Conservation (phyloP, 2,329 filamentous ascomycete species). For the Blastomyces emzantsi region DNA sequence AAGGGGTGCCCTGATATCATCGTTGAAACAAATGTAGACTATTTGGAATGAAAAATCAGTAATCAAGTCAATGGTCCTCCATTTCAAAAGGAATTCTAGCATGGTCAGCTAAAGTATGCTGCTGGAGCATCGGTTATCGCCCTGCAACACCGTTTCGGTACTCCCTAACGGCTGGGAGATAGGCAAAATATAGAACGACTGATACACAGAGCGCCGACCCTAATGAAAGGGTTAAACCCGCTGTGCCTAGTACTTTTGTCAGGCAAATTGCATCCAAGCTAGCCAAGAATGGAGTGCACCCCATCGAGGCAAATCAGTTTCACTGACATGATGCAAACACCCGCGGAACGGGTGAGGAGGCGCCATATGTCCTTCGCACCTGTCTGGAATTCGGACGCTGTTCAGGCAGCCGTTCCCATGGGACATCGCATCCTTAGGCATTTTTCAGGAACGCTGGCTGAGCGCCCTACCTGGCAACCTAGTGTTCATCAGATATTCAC, state of each 20-base stretch:
- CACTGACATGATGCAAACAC: constrained; percentile 12
- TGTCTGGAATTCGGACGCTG: constrained; percentile 9
- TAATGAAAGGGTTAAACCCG: constrained; percentile 2
- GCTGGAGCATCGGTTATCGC: neutral
- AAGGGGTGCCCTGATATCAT: constrained; percentile 2
- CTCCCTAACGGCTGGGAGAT: constrained; percentile 3
- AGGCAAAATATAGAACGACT: neutral
- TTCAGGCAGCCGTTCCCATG: constrained; percentile 9
- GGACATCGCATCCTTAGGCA: neutral
- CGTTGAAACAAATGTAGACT: neutral
- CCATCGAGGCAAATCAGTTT: constrained; percentile 13
- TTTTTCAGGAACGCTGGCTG: neutral
- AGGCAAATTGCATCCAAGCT: constrained; percentile 8
- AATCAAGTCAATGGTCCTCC: neutral
- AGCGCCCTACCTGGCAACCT: neutral
- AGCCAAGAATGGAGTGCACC: constrained; percentile 6
- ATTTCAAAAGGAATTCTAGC: neutral
- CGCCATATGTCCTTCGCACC: constrained; percentile 6
- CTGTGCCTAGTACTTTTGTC: neutral
- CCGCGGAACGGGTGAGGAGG: constrained; percentile 8
- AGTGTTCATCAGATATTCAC: neutral
- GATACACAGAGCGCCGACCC: constrained; percentile 5
- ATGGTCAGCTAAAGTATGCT: neutral
- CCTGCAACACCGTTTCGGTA: constrained; percentile 9
- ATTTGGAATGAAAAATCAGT: neutral